These are phyloP conservation scores for Eugenia klotzschiana DNA, from an alignment of 441 rosid genomes.

Conservation along the genomic window DNA sequence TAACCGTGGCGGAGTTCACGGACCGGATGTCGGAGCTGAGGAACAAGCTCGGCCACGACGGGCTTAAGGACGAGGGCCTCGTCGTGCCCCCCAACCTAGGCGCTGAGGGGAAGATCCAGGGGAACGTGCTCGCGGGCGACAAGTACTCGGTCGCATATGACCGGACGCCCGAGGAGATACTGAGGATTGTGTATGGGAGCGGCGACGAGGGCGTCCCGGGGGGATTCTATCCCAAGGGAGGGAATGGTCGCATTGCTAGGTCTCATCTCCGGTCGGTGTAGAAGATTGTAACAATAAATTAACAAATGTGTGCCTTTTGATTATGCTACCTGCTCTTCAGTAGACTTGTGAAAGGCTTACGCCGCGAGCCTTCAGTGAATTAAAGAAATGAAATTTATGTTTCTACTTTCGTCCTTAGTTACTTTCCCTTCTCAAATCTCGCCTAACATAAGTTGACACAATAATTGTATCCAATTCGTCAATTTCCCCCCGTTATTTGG, in stretches of 20 bases:
- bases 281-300: background rate
- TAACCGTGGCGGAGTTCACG: constrained; percentile 59
- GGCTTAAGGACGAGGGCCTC: constrained; percentile 64
- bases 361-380: background rate
- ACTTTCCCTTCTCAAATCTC: background rate
- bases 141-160: constrained; percentile 27
- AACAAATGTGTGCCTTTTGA: background rate
- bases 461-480: background rate
- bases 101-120: constrained; percentile 33
- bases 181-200: constrained; percentile 58
- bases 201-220: constrained; percentile 55
- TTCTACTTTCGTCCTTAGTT: background rate
- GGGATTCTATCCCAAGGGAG: constrained; percentile 73
- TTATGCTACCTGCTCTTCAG: background rate
- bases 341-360: background rate
- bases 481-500: background rate
- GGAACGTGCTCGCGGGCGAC: constrained; percentile 62
- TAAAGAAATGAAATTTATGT: background rate
- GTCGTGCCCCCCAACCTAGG: constrained; percentile 22
- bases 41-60: constrained; percentile 34
- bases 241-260: constrained; percentile 43
- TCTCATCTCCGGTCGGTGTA: constrained; percentile 12
- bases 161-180: constrained; percentile 54
- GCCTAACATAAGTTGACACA: background rate
- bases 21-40: constrained; percentile 39